Evolutionary conservation across 768 basidiomycete genomes (phyloP), one percentile per base, ranked within the genome.

Genomic region (Suillus clintonianus): DNA sequence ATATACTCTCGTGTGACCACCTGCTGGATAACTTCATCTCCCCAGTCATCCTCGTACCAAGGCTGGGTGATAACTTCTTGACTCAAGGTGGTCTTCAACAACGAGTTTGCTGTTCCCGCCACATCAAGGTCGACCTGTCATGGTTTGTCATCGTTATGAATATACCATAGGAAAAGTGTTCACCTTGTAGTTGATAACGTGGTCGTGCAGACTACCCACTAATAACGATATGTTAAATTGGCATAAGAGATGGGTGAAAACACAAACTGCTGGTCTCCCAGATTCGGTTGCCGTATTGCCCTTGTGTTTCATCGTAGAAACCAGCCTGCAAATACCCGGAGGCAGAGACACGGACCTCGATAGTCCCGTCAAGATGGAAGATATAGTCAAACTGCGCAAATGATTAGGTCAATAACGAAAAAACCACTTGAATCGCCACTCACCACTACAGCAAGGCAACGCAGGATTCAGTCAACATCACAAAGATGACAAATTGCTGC

Each of bases 171-270:
- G 45, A 55, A 43, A 8, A 24, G 24, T 14, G 30, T 64, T 11
- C n/a, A 80, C 83, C 73, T 85, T 86, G 74, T 79, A 86, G 70
- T 87, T 88, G 70, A 90, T 85, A 39, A 89, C 82, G 67, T 89
- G 88, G 70, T 90, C 88, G 64, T 89, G 88, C 13, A 89, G 71
- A 43, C 82, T 86, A 13, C 88, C 88, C 85, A 88, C 85, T 86
- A 22, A 27, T 24, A 30, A 56, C 17, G 17, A 43, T 19, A 36
- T 22, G 42, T 63, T 27, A 63, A 39, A 22, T 30, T 11, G 9
- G 9, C 11, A 13, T 32, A 22, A 36, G 56, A 11, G 27, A 58
- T 22, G 30, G 2, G 36, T 24, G 27, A 53, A 27, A 24, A 7
- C 5, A 76, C 84, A 59, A 41, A 87, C 86, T 87, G n/a, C 80